Conservation (phyloP, 2,329 filamentous ascomycete species). For the Sphaerostilbella broomeana region DNA sequence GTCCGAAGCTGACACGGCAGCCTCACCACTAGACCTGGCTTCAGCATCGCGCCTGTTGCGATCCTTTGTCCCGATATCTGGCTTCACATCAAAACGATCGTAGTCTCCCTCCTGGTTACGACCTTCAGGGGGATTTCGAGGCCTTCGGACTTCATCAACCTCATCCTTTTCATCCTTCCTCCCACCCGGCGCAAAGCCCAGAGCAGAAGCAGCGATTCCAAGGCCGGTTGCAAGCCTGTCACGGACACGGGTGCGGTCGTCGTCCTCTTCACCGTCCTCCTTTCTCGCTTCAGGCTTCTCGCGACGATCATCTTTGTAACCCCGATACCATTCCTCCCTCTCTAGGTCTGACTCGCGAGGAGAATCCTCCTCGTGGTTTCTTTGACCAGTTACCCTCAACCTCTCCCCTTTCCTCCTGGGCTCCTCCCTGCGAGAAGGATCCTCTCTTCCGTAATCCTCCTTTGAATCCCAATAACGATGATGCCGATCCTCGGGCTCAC, state of each 20-base stretch:
- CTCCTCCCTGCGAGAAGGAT: constrained; percentile 15
- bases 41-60: constrained; percentile 35
- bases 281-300: constrained; percentile 26
- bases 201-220: constrained; percentile 37
- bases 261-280: constrained; percentile 31
- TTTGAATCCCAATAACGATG: constrained; percentile 30
- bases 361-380: constrained; percentile 24
- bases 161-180: constrained; percentile 35
- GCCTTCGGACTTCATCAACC: constrained; percentile 22
- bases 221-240: constrained; percentile 44
- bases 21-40: constrained; percentile 30
- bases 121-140: constrained; percentile 24
- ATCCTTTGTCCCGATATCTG: constrained; percentile 18
- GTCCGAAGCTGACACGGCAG: constrained; percentile 29
- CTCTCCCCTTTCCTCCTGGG: constrained; percentile 21
- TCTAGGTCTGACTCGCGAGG: constrained; percentile 24
- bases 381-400: constrained; percentile 14
- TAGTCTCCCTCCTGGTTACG: constrained; percentile 17
- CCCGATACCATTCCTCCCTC: constrained; percentile 24
- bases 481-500: constrained; percentile 37
- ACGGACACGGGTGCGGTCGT: constrained; percentile 34
- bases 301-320: constrained; percentile 23
- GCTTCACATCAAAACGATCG: constrained; percentile 13
- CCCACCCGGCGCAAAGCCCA: constrained; percentile 34
- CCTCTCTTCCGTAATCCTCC: constrained; percentile 20